Conservation (phyloP, 768 basidiomycete genomes). For the Hericium rajendrae region DNA sequence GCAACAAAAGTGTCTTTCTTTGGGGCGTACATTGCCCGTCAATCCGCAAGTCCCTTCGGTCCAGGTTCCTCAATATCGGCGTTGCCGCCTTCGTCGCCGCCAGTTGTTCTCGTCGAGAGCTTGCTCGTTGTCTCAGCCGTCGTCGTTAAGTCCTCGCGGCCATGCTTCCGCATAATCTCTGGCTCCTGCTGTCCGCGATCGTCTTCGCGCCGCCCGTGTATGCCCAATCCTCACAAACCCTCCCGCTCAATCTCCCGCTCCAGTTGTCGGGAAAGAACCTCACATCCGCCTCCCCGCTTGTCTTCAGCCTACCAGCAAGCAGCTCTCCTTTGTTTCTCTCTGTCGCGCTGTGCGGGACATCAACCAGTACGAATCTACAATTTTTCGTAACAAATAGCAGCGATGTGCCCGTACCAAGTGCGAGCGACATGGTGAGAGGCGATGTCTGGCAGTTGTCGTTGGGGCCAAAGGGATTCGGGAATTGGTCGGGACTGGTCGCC, state of each 20-base stretch:
- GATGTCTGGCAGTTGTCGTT: slow-evolving; percentile 41
- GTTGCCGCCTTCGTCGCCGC: not conserved
- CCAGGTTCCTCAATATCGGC: not conserved
- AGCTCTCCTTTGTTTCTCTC: not conserved
- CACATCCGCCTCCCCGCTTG: not conserved
- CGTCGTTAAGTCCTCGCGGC: no score
- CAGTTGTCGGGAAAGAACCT: not conserved
- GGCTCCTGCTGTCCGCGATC: not conserved
- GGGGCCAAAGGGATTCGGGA: slow-evolving; percentile 34
- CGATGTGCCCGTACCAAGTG: slow-evolving; percentile 26
- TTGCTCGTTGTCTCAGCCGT: no score
- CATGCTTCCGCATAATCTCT: not conserved
- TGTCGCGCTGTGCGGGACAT: not conserved
- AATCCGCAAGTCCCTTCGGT: slow-evolving; percentile 6
- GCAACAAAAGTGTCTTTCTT: no score
- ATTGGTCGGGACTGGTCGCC: slow-evolving; percentile 37
- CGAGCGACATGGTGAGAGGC: slow-evolving; percentile 21
- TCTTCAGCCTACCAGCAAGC: not conserved
- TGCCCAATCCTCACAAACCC: not conserved
- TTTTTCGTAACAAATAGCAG: slow-evolving; percentile 51
- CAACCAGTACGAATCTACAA: not conserved
- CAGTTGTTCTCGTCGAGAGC: no score
- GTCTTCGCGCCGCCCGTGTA: not conserved
- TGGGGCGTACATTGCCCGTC: no score
- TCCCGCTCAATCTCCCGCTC: slow-evolving; percentile 3